Percentiles rank a stretch among this genome's conserved stretches.
Conservation (phyloP, 768 basidiomycete species). For the Phanerochaete carnosa region DNA sequence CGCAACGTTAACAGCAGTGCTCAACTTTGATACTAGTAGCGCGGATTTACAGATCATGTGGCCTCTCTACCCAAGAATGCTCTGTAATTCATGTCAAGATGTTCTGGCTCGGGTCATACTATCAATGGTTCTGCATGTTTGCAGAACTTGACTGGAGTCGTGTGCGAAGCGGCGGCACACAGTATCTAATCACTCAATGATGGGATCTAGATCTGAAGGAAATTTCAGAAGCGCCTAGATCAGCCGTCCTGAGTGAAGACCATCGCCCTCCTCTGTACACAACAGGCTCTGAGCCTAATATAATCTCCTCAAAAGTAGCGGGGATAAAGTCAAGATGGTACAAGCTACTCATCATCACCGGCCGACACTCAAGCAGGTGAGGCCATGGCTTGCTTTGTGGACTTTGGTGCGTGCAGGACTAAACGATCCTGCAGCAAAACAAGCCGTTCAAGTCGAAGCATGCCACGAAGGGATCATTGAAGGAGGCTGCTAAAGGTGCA, state of each 20-base stretch:
- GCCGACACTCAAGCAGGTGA: slow-evolving; percentile 81
- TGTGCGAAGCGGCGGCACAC: too few relatives aligned
- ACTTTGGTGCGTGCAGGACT: neutral
- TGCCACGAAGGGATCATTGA: slow-evolving; percentile 79
- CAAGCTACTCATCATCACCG: slow-evolving; percentile 64
- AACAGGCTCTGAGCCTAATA: neutral
- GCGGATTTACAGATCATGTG: too few relatives aligned
- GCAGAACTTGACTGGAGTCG: too few relatives aligned
- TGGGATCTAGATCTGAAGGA: too few relatives aligned
- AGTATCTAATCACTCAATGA: too few relatives aligned
- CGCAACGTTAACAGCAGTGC: too few relatives aligned
- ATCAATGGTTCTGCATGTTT: too few relatives aligned
- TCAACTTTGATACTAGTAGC: too few relatives aligned
- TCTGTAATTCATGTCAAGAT: too few relatives aligned
- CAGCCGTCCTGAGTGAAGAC: neutral
- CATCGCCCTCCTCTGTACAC: neutral
- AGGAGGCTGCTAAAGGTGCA: slow-evolving; percentile 81
- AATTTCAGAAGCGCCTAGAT: neutral
- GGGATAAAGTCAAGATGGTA: slow-evolving; percentile 29
- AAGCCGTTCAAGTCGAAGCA: slow-evolving; percentile 92
- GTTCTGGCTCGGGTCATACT: too few relatives aligned
- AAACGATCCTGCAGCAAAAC: slow-evolving; percentile 56
- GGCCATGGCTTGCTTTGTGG: slow-evolving; percentile 15
- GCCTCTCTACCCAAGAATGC: too few relatives aligned
- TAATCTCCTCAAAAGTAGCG: neutral